These are phyloP conservation scores for Ceratocystiopsis sp. DNA, from an alignment of 2,329 filamentous ascomycete species.

Conservation along the genomic window DNA sequence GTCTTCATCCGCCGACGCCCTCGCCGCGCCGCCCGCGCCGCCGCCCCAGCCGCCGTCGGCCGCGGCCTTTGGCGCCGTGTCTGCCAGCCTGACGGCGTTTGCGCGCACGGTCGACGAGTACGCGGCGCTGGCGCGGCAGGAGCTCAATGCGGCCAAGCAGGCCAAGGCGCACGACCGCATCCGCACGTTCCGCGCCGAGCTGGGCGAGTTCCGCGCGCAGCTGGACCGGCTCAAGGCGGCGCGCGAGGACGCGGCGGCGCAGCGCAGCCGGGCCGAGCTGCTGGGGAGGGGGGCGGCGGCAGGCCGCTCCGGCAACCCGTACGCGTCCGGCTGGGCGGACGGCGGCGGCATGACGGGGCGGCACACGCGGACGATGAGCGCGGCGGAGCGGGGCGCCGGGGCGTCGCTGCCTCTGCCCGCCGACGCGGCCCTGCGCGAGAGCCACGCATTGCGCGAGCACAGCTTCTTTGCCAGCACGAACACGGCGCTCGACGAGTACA, in stretches of 20 bases:
- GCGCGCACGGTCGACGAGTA: constrained; percentile 89
- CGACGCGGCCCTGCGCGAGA: constrained; percentile 38
- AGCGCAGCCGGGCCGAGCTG: constrained; percentile 57
- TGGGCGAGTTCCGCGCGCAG: constrained; percentile 61
- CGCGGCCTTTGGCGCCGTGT: constrained; percentile 41
- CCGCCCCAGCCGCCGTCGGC: too few species aligned
- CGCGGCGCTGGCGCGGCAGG: constrained; percentile 64
- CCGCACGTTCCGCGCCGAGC: constrained; percentile 68
- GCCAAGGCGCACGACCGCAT: constrained; percentile 78
- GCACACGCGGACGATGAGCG: constrained; percentile 25
- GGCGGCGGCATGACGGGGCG: constrained; percentile 12
- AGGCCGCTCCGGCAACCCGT: constrained; percentile 75
- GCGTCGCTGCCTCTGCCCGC: too few species aligned
- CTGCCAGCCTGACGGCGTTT: constrained; percentile 54
- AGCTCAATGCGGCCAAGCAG: constrained; percentile 80
- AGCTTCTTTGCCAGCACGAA: constrained; percentile 73
- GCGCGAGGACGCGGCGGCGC: constrained; percentile 55
- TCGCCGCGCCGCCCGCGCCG: constrained; percentile 26
- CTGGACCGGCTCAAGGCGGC: constrained; percentile 63
- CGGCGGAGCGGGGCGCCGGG: constrained; percentile 15
- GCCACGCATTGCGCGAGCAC: constrained; percentile 76
- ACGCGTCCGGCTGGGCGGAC: constrained; percentile 45
- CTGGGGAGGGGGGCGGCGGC: constrained; percentile 75
- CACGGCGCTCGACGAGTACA: constrained; percentile 78
- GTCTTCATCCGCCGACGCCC: too few species aligned